Evolutionary conservation across 208 protist species (phyloP), one percentile per base, ranked within the genome.

Genomic region (Leptomonas pyrrhocoris): DNA sequence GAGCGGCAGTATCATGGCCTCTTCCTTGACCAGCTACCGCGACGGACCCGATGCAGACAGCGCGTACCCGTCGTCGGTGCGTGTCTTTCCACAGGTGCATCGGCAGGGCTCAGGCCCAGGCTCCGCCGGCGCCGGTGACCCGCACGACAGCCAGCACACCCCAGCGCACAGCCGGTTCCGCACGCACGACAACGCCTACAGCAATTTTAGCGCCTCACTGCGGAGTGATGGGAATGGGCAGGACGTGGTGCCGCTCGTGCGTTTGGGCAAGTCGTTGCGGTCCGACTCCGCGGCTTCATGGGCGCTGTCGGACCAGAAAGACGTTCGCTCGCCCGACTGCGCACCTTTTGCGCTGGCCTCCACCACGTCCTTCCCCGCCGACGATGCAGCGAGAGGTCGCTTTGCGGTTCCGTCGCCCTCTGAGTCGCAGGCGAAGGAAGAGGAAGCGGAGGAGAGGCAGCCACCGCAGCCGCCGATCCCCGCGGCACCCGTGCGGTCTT

Each of bases 231-330:
- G 25, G 8, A 16, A 34, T 11, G 56, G 27, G 55, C 1, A 19
- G 13, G 66, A 61, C 4, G 55, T 49, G 28, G 49, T 64, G 54
- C 68, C 68, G 28, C 59, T 48, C 40, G 60, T 70, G 38, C 40
- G 55, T 19, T 30, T 73, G 9, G 60, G 60, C 27, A 31, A 30
- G 0, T 49, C 51, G 18, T 18, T 40, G 50, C 38, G 73, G 12
- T 68, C 59, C 19, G 28, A 49, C 23, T 72, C 51, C 8, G 59
- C 53, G 3, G 40, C n/a, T 4, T 68, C 46, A n/a, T 65, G 42
- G 50, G 36, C 62, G 42, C 27, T 34, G 28, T 68, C 50, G 7
- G 59, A 68, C 36, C 30, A n/a, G n/a, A 8, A 11, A 4, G 56
- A 63, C 28, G 8, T 0, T n/a, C 36, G 51, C 56, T 45, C 36